Percentiles rank a stretch among this genome's conserved stretches.
These are phyloP conservation scores for Agaricus blazei DNA, from an alignment of 768 basidiomycete genomes.

Conservation along the genomic window DNA sequence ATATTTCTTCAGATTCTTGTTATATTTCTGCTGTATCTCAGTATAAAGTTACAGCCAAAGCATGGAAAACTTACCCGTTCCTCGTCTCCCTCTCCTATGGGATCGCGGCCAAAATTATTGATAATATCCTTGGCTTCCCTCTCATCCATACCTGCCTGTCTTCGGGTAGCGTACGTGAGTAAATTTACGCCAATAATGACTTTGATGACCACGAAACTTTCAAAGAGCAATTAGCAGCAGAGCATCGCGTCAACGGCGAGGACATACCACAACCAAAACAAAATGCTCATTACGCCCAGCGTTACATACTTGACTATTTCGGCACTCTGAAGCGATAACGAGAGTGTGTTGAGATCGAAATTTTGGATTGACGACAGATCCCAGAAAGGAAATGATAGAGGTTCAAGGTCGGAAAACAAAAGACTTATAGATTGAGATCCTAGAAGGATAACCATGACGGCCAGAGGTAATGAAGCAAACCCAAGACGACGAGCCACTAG, in stretches of 20 bases:
- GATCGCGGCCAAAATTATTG: constrained; percentile 87
- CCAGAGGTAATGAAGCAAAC: constrained; percentile 88
- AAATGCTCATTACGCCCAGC: constrained; percentile 57
- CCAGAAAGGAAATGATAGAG: constrained; percentile 7
- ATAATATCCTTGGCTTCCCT: constrained; percentile 69
- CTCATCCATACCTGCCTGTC: constrained; percentile 73
- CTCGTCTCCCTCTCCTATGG: constrained; percentile 85
- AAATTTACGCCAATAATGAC: constrained; percentile 89
- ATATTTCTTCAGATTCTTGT: constrained; percentile 70
- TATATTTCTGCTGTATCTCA: constrained; percentile 55
- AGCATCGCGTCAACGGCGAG: constrained; percentile 14
- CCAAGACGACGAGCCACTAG: constrained; percentile 91
- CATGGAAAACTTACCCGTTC: constrained; percentile 55
- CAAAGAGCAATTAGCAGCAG: not conserved
- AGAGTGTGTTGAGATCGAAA: constrained; percentile 37
- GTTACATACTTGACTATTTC: constrained; percentile 52
- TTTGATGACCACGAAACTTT: constrained; percentile 82
- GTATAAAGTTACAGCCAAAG: not conserved
- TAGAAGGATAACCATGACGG: constrained; percentile 74
- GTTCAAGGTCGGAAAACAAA: constrained; percentile 42
- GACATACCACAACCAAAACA: constrained; percentile 84
- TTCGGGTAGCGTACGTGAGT: constrained; percentile 73
- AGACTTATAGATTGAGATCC: constrained; percentile 67
- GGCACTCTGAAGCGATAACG: constrained; percentile 22
- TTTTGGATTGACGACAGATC: constrained; percentile 10